Evolutionary conservation across 1,284 basidiomycete species (phyloP).

Genomic region (Xanthoconium separans): DNA sequence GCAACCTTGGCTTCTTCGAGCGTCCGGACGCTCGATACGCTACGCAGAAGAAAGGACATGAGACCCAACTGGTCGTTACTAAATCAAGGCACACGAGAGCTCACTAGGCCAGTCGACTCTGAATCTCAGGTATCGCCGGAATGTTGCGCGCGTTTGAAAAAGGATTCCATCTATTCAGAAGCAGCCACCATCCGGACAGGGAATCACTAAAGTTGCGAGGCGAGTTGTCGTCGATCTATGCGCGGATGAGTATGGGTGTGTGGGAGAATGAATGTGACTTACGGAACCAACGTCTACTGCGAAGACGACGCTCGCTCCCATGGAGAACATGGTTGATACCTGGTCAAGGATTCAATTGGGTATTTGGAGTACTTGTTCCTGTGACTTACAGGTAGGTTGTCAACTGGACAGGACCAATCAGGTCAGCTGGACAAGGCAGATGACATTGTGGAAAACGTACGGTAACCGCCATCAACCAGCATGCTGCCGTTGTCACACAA

Average conservation of each 20-base stretch:
- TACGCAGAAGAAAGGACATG: slow-evolving; percentile 31
- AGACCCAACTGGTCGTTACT: background rate
- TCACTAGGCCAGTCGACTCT: slow-evolving; percentile 93
- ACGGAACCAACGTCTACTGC: slow-evolving; percentile 94
- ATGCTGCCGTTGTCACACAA: slow-evolving; percentile 93
- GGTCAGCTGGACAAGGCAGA: slow-evolving; percentile 1
- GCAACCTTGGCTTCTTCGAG: slow-evolving; percentile 92
- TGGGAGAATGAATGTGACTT: slow-evolving; percentile 28
- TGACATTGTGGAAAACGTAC: slow-evolving; percentile 43
- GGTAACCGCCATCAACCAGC: slow-evolving; percentile 93
- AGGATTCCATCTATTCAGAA: slow-evolving; percentile 91
- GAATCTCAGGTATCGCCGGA: slow-evolving; percentile 95
- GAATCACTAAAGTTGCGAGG: slow-evolving; percentile 94
- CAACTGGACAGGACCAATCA: slow-evolving; percentile 51
- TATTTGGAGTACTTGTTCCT: background rate
- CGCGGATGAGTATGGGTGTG: background rate
- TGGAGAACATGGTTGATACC: slow-evolving; percentile 89
- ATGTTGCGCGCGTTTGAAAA: slow-evolving; percentile 81
- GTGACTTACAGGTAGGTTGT: slow-evolving; percentile 79
- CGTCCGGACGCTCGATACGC: slow-evolving; percentile 93
- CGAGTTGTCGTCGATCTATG: slow-evolving; percentile 88
- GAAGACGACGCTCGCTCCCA: slow-evolving; percentile 92
- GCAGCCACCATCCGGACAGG: slow-evolving; percentile 95
- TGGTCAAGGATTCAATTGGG: slow-evolving; percentile 31
- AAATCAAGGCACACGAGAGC: slow-evolving; percentile 27